Conservation (phyloP, 202 grass and related monocot genomes). For the Schoenoplectus triqueter region DNA sequence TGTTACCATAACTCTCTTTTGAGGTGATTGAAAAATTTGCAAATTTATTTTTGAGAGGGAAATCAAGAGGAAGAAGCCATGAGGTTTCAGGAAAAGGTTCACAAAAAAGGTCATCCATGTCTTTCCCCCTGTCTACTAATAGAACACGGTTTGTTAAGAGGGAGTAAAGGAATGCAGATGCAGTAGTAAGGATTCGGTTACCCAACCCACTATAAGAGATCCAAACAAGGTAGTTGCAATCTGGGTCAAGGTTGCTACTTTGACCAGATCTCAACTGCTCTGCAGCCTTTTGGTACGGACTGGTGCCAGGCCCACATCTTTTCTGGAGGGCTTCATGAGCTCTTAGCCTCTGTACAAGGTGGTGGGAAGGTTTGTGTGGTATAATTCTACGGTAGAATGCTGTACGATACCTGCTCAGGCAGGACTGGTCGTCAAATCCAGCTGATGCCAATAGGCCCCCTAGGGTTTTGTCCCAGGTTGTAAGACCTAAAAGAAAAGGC, state of each 20-base stretch:
- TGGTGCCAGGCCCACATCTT: constrained; percentile 70
- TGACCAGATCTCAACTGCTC: constrained; percentile 56
- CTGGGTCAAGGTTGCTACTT: constrained; percentile 36
- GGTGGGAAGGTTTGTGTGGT: constrained; percentile 51
- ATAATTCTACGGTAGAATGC: constrained; percentile 59
- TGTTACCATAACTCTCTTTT: constrained; percentile 72
- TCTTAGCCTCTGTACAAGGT: constrained; percentile 69
- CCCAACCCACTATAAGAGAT: constrained; percentile 78
- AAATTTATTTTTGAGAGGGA: constrained; percentile 55
- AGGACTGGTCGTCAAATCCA: constrained; percentile 61
- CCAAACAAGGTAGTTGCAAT: constrained; percentile 88
- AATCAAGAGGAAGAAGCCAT: constrained; percentile 79
- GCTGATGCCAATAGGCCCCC: constrained; percentile 57
- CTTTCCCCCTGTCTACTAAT: constrained; percentile 57
- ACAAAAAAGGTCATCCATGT: constrained; percentile 75
- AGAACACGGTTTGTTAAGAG: constrained; percentile 84
- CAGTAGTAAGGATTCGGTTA: constrained; percentile 79
- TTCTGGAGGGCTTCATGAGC: constrained; percentile 74
- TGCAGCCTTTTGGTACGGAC: constrained; percentile 55
- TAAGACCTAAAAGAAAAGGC: constrained; percentile 30
- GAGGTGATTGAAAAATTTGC: constrained; percentile 50
- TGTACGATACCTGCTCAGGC: constrained; percentile 75
- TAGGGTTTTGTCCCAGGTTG: constrained; percentile 54
- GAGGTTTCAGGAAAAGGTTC: constrained; percentile 91
- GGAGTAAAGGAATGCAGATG: constrained; percentile 86